These are phyloP conservation scores for Puccinia brachypodii DNA, from an alignment of 1,284 basidiomycete genomes.

Conservation along the genomic window DNA sequence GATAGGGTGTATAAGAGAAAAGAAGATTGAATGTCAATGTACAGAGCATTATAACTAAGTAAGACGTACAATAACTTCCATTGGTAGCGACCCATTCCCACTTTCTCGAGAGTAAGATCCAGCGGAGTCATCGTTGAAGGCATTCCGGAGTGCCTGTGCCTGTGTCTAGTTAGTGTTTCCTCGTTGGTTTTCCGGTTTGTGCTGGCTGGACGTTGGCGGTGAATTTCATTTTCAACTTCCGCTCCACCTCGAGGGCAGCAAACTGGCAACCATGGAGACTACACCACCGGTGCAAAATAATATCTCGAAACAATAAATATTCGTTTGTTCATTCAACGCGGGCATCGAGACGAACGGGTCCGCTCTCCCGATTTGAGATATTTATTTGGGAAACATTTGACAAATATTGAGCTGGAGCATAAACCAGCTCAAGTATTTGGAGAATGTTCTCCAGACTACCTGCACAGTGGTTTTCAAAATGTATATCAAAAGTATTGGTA, in stretches of 20 bases:
- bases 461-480: no score
- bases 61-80: slow-evolving; percentile 34
- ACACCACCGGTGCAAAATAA: neutral
- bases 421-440: no score
- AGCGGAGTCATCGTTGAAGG: slow-evolving; percentile 19
- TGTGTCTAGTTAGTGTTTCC: neutral
- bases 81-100: slow-evolving; percentile 46
- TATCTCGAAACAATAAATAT: neutral
- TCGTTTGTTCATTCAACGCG: neutral
- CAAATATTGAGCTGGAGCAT: no score
- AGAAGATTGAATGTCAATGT: neutral
- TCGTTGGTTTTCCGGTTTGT: neutral
- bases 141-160: neutral
- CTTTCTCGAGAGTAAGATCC: slow-evolving; percentile 28
- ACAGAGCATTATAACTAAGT: neutral
- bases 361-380: neutral
- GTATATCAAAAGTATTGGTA: no score
- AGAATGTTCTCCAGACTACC: neutral
- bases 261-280: no score
- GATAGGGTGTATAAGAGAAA: neutral
- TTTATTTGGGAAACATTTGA: neutral
- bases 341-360: neutral
- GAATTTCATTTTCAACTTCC: no score
- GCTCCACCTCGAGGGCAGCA: no score
- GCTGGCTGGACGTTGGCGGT: no score